Base-by-base conservation (phyloP, 1,284 basidiomycete species). In the Cutaneotrichosporon cyanovorans region DNA sequence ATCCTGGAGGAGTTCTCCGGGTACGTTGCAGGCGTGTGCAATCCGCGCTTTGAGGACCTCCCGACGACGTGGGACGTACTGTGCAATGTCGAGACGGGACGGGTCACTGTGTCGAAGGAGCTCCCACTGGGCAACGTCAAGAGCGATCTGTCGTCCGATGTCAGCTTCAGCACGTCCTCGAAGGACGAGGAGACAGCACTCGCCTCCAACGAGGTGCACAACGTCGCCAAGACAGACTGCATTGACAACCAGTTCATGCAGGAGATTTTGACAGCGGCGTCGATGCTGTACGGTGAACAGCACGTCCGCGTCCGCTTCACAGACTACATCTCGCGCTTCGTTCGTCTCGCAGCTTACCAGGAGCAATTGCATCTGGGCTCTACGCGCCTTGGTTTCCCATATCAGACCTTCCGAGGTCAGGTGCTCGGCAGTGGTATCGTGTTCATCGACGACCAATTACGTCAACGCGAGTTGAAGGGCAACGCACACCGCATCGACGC, bases 1-100 rank as follows among this genome's bases (percentile, higher is more conserved):
- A 85, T 92, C 57, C 84, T 93, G 76, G 84, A 92, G 69, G 80
- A 81, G 36, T 82, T 87, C 40, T 81, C 85, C 5, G 90, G 87
- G 11, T 98, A 85, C 66, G 90, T 98, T 46, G 92, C 91, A 5
- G 92, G 92, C 3, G 91, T 96, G 2, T 93, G 88, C 4, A 97
- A 98, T 63, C 92, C 92, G 1, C 88, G 93, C 25, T 96, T 96
- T 66, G 88, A 92, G 61, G 78, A 85, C 8, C 80, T 85, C 0
- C 81, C 82, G 1, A 77, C 80, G 15, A 70, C 70, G 22, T 98
- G 93, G 93, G 92, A 98, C 68, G 75, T 98, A 2, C 75, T 96
- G 32, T 86, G 89, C 67, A 89, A 96, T 63, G 81, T 95, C 50
- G 84, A 88, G 45, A 82, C 82, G 0, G 87, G 87, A 5, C 81